These are phyloP conservation scores for Hypoxylon crocopeplum DNA, from an alignment of 495 filamentous ascomycete species.

Conservation along the genomic window DNA sequence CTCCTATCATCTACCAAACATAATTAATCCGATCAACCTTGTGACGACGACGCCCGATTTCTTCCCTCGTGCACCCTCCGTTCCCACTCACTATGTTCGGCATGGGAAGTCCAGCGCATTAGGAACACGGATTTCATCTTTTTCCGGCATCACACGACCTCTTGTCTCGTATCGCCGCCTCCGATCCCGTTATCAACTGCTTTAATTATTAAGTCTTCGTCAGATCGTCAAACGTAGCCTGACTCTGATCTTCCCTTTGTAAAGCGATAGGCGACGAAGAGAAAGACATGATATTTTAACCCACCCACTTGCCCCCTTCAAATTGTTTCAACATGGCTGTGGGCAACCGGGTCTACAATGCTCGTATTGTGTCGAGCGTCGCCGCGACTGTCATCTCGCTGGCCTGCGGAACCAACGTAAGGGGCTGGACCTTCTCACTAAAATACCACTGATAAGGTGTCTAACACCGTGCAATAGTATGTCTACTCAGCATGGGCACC, in stretches of 20 bases:
- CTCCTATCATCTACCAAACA: not conserved
- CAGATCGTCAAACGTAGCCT: slow-evolving; percentile 9
- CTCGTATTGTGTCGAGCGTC: slow-evolving; percentile 76
- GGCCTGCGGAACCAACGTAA: slow-evolving; percentile 91
- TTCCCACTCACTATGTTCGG: slow-evolving; percentile 23
- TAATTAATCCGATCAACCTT: slow-evolving; percentile 2
- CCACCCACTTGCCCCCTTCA: slow-evolving; percentile 28
- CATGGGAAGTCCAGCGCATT: slow-evolving; percentile 11
- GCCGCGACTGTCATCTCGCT: slow-evolving; percentile 87
- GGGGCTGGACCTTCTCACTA: slow-evolving; percentile 31
- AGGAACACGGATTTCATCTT: slow-evolving; percentile 1
- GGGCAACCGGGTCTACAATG: slow-evolving; percentile 53
- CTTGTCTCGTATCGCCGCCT: slow-evolving; percentile 17
- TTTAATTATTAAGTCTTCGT: slow-evolving; percentile 1
- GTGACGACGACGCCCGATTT: slow-evolving; percentile 21
- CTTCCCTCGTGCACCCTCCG: slow-evolving; percentile 20
- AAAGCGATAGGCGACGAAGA: slow-evolving; percentile 4
- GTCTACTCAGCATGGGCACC: slow-evolving; percentile 98
- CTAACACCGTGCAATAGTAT: slow-evolving; percentile 65
- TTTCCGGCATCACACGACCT: not conserved
- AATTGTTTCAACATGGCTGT: slow-evolving; percentile 38
- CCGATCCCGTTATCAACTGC: slow-evolving; percentile 22
- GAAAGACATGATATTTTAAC: slow-evolving; percentile 25
- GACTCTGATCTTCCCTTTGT: slow-evolving; percentile 38
- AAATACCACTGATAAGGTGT: slow-evolving; percentile 4